Percentiles rank a stretch among this genome's conserved stretches.
phyloP scores from a whole-genome alignment of 1,139 yeast genomes.

The Pichia sp. region DNA sequence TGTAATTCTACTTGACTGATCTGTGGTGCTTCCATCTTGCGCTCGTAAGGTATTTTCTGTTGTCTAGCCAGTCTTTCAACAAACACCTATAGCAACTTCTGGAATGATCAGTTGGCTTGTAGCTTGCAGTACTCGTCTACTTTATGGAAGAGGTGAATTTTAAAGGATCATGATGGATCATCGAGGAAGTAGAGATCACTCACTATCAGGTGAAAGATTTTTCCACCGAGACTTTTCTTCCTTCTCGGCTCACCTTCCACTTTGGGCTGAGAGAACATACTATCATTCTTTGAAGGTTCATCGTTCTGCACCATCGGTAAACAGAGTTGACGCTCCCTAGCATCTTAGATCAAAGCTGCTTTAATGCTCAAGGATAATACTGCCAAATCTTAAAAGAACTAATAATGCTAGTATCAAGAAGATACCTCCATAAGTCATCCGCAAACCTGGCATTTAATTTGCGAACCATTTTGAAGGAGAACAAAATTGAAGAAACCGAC shows the following conservation, averaged over 20 bases:
- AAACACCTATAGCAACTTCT: no score
- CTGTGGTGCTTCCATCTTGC: not conserved
- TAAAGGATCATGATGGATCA: no score
- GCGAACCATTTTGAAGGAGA: not conserved
- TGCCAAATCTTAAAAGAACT: not conserved
- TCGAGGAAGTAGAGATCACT: not conserved
- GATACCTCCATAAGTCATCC: not conserved
- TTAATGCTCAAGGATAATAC: no score
- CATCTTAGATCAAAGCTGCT: no score
- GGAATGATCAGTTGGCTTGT: no score
- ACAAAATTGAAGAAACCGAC: not conserved
- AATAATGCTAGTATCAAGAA: not conserved
- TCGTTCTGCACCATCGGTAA: not conserved
- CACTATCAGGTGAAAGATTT: not conserved
- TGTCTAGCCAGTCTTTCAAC: no score
- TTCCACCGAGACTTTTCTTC: not conserved
- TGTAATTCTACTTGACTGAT: slow-evolving; percentile 4
- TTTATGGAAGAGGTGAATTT: no score
- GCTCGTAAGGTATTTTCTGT: not conserved
- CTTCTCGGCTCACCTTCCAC: slow-evolving; percentile 2
- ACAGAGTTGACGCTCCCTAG: not conserved
- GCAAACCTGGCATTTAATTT: not conserved
- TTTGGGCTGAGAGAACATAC: not conserved
- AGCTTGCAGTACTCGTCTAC: no score
- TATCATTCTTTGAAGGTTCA: not conserved